Evolutionary conservation across 2,329 filamentous ascomycete species (phyloP), one percentile per base, ranked within the genome.

Genomic region (Fusarium tuaranense): DNA sequence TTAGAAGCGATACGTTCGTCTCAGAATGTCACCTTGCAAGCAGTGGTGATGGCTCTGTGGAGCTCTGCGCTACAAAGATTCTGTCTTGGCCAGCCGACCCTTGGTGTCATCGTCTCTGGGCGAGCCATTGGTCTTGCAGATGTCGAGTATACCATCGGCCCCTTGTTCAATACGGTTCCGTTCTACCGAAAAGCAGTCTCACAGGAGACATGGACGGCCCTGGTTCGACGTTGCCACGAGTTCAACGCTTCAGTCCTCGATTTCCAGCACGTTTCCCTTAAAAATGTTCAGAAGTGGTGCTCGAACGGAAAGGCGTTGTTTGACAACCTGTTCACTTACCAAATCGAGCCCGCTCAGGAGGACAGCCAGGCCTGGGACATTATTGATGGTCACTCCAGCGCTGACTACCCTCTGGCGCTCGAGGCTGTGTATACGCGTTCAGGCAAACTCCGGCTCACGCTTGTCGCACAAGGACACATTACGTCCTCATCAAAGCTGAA

Each of bases 141-240:
- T 2, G 88, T 92, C 2, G 92, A 95, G 57, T 80, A 86, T 25
- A 89, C 94, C 1, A 88, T 97, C 48, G 96, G 95, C 0, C 95
- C 96, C 0, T 84, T 98, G 22, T 97, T 98, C 87, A 98, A 98
- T 80, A 98, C 95, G 0, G 85, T 98, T 2, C 95, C 95, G 0
- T 95, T 93, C 79, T 87, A 89, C 65, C 82, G 91, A 38, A 79
- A 84, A 7, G 74, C 88, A 16, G 70, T 82, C 8, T 72, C 81
- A 1, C 78, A 82, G 0, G 84, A 87, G 6, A 90, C 87, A 0
- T 95, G 93, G 90, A 80, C 83, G 1, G 86, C 89, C 0, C 81
- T 95, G 1, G 85, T 95, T 25, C 85, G 83, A 18, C 83, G 85
- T 61, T 94, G 93, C 70, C 94, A 98, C 76, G 83, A 90, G 0